Conservation (phyloP, 805 yeast genomes). For the Cyberlindnera mrakii region DNA sequence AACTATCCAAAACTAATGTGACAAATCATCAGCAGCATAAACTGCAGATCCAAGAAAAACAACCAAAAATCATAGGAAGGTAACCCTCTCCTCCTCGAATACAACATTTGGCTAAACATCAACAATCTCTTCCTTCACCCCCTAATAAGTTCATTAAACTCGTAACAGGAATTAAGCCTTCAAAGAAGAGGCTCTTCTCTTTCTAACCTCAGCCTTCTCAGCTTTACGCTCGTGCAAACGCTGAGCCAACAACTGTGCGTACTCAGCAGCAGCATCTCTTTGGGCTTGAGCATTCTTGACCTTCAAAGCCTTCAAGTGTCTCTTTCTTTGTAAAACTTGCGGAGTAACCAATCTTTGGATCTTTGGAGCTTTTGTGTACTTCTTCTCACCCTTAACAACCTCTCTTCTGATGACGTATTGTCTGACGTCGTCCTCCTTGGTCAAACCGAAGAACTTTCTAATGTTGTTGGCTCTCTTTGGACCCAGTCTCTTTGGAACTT, state of each 20-base stretch:
- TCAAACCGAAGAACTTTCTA: constrained; percentile 98
- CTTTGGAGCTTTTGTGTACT: constrained; percentile 99
- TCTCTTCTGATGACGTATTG: constrained; percentile 97
- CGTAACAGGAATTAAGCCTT: constrained; percentile 44
- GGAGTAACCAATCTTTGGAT: constrained; percentile 99
- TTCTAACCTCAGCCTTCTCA: constrained; percentile 96
- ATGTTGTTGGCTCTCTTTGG: constrained; percentile 99
- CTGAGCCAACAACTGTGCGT: constrained; percentile 97
- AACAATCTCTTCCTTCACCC: background rate
- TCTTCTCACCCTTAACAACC: constrained; percentile 95
- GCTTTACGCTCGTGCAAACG: constrained; percentile 98
- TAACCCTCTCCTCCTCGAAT: no score
- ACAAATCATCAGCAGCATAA: background rate
- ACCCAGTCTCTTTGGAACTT: constrained; percentile 98
- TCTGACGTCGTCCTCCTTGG: constrained; percentile 66
- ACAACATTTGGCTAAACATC: background rate
- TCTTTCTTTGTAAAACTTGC: constrained; percentile 98
- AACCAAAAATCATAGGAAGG: background rate
- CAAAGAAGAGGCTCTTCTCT: constrained; percentile 99
- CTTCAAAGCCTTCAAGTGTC: constrained; percentile 91
- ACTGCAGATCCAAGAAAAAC: background rate
- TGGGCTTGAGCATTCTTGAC: constrained; percentile 95
- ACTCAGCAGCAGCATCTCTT: constrained; percentile 99
- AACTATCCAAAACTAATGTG: constrained; percentile 1
- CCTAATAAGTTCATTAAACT: background rate